phyloP scores from a whole-genome alignment of 306 rosid genomes.

The Casuarina glauca region DNA sequence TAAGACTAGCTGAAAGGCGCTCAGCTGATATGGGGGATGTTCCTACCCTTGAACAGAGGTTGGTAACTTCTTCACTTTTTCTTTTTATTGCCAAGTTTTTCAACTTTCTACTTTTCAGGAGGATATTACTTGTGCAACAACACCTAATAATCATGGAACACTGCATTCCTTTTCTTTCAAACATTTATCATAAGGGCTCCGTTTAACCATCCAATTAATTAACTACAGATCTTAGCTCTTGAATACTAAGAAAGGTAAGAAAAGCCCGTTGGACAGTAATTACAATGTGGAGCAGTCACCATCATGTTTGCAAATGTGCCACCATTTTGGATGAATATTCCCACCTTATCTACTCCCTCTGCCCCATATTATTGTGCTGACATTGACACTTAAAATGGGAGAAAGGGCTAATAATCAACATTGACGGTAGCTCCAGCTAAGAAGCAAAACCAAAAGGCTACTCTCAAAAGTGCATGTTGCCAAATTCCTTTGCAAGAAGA shows the following conservation, averaged over 20 bases:
- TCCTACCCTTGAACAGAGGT: constrained; percentile 88
- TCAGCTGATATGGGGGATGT: constrained; percentile 56
- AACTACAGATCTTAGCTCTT: background rate
- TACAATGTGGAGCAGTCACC: background rate
- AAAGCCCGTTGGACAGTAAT: background rate
- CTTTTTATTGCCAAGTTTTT: constrained; percentile 13
- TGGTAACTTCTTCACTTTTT: constrained; percentile 15
- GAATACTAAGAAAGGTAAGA: background rate
- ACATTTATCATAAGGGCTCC: background rate
- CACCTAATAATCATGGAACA: background rate
- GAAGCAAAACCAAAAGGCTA: background rate
- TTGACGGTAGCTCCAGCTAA: background rate
- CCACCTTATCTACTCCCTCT: no score
- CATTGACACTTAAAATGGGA: background rate
- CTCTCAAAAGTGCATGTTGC: background rate
- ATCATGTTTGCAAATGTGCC: no score
- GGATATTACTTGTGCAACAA: constrained; percentile 1
- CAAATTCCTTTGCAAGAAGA: no score
- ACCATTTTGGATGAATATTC: no score
- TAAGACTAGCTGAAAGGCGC: constrained; percentile 84
- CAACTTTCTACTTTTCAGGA: constrained; percentile 12
- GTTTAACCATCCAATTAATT: background rate
- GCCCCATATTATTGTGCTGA: no score
- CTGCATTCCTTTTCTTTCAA: background rate
- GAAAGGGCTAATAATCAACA: background rate